Conservation (phyloP, 208 protist genomes). For the Naegleria gruberi region DNA sequence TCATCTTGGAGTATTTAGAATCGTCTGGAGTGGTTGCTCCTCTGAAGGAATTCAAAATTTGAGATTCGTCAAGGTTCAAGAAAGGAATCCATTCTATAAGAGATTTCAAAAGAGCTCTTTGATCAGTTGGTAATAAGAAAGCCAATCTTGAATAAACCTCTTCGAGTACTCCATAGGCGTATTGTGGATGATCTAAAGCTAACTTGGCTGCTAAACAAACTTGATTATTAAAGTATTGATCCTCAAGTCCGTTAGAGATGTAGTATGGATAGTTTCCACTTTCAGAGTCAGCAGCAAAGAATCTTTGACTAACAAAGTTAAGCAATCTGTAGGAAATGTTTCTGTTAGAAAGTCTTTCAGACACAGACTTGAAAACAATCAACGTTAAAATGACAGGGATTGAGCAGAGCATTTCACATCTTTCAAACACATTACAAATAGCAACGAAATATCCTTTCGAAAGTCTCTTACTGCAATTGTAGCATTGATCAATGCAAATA, state of each 20-base stretch:
- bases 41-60: background rate
- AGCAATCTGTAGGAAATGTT: background rate
- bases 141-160: background rate
- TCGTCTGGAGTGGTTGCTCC: background rate
- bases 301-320: background rate
- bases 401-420: background rate
- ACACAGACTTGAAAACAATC: background rate
- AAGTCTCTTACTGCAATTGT: background rate
- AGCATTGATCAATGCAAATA: background rate
- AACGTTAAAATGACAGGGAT: background rate
- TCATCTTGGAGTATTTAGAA: background rate
- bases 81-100: background rate
- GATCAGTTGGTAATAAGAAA: background rate
- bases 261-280: background rate
- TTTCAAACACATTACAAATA: background rate
- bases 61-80: background rate
- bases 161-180: background rate
- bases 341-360: background rate
- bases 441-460: background rate
- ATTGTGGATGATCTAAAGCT: background rate
- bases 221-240: background rate
- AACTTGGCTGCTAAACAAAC: background rate
- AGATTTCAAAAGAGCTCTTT: background rate
- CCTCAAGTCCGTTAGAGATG: background rate
- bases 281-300: background rate